These are phyloP conservation scores for Oemleria cerasiformis DNA, from an alignment of 306 rosid species.

Conservation along the genomic window DNA sequence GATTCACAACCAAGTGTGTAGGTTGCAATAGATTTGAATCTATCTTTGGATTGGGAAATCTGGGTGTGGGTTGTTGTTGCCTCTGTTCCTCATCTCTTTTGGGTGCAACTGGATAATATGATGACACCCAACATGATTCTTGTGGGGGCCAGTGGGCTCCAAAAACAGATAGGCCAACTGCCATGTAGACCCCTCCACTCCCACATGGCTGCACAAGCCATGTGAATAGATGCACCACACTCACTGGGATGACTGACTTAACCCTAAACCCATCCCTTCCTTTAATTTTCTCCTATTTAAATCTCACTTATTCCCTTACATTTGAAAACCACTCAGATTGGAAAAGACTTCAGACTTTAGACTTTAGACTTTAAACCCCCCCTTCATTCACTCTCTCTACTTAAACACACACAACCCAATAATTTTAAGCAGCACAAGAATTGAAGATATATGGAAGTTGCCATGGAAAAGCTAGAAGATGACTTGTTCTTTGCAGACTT, in stretches of 20 bases:
- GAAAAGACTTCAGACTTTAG: not conserved
- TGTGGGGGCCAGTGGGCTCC: constrained; percentile 38
- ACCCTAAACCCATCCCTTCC: constrained; percentile 5
- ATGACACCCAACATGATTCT: constrained; percentile 48
- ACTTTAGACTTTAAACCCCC: not conserved
- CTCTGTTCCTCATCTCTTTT: constrained; percentile 45
- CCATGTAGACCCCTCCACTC: constrained; percentile 60
- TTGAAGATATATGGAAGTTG: constrained; percentile 39
- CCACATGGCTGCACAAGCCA: constrained; percentile 58
- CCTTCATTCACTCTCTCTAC: too few species aligned
- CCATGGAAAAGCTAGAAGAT: constrained; percentile 55
- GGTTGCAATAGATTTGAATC: constrained; percentile 27
- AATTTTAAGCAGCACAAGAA: not conserved
- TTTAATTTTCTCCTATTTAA: constrained; percentile 28
- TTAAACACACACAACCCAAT: not conserved
- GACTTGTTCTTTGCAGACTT: constrained; percentile 75
- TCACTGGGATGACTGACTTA: not conserved
- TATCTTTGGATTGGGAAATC: constrained; percentile 46
- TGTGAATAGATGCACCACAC: not conserved
- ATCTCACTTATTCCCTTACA: constrained; percentile 23
- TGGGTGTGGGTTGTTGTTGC: constrained; percentile 45
- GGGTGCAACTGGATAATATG: constrained; percentile 48
- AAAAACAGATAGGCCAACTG: constrained; percentile 66
- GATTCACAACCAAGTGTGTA: constrained; percentile 28
- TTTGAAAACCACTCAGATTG: not conserved